Percentiles rank a stretch among this genome's conserved stretches.
Evolutionary conservation across 1,139 yeast genomes (phyloP).

Genomic region (Suhomyces guaymorum): DNA sequence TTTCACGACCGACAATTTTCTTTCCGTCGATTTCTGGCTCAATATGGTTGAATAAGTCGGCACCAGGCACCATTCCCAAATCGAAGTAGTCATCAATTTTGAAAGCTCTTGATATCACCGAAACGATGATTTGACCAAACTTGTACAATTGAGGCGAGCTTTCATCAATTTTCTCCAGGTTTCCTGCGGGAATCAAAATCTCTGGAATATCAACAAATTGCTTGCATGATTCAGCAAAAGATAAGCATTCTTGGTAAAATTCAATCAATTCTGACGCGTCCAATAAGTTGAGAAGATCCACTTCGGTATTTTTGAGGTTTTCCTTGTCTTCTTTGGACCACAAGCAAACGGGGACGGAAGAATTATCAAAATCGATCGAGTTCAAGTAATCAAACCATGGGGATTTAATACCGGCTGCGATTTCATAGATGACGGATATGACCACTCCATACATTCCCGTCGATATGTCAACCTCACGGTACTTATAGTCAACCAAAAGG

Average conservation of each 20-base stretch:
- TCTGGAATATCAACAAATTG: constrained; percentile 39
- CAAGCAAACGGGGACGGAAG: constrained; percentile 58
- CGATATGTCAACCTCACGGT: constrained; percentile 32
- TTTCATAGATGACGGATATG: constrained; percentile 72
- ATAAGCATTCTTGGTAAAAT: constrained; percentile 53
- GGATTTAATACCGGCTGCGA: constrained; percentile 48
- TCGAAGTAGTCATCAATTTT: constrained; percentile 75
- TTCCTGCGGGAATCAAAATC: constrained; percentile 30
- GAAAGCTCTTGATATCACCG: constrained; percentile 77
- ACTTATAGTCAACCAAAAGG: constrained; percentile 56
- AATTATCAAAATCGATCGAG: constrained; percentile 46
- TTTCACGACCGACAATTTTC: constrained; percentile 41
- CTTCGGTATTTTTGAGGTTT: constrained; percentile 63
- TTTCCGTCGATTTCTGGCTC: constrained; percentile 30
- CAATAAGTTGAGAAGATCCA: constrained; percentile 62
- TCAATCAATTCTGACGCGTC: constrained; percentile 57
- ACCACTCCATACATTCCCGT: constrained; percentile 59
- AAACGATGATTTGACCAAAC: constrained; percentile 56
- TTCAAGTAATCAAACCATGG: constrained; percentile 76
- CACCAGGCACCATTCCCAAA: constrained; percentile 83
- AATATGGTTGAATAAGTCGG: constrained; percentile 82
- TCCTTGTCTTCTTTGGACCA: constrained; percentile 58
- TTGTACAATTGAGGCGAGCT: constrained; percentile 27
- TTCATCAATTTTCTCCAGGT: too few species aligned
- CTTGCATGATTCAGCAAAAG: constrained; percentile 44